Evolutionary conservation across 805 yeast species (phyloP).

Genomic region (Candida adriatica): DNA sequence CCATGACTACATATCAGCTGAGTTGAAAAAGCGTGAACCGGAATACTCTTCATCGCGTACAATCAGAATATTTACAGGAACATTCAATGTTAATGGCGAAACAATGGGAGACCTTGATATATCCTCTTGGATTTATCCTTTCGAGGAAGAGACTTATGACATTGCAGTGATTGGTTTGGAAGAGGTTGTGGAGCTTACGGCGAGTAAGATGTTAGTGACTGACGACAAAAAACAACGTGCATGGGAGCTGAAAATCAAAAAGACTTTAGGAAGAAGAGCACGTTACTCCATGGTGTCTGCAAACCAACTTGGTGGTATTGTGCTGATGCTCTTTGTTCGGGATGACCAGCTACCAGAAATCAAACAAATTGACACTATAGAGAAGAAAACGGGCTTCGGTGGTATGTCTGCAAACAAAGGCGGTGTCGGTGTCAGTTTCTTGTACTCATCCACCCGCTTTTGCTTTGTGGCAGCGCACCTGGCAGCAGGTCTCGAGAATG

Average conservation of each 20-base stretch:
- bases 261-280: constrained; percentile 35
- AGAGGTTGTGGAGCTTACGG: constrained; percentile 79
- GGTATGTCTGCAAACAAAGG: constrained; percentile 86
- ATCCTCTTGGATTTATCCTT: constrained; percentile 74
- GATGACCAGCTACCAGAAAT: constrained; percentile 45
- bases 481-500: constrained; percentile 85
- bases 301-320: constrained; percentile 82
- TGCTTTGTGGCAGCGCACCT: constrained; percentile 83
- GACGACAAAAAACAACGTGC: constrained; percentile 53
- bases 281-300: constrained; percentile 70
- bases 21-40: constrained; percentile 37
- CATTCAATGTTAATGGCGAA: constrained; percentile 82
- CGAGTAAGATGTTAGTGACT: constrained; percentile 76
- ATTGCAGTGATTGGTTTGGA: constrained; percentile 79
- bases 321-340: constrained; percentile 60
- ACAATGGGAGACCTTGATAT: constrained; percentile 44
- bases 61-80: constrained; percentile 69
- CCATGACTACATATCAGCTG: constrained; percentile 71
- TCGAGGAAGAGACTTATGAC: constrained; percentile 37
- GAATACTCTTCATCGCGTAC: constrained; percentile 49
- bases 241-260: constrained; percentile 62
- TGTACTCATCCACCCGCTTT: constrained; percentile 57
- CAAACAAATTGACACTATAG: constrained; percentile 58
- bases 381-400: constrained; percentile 89
- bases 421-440: constrained; percentile 65